Conservation (phyloP, 768 basidiomycete genomes). For the Boletus pseudo-olivaceus region DNA sequence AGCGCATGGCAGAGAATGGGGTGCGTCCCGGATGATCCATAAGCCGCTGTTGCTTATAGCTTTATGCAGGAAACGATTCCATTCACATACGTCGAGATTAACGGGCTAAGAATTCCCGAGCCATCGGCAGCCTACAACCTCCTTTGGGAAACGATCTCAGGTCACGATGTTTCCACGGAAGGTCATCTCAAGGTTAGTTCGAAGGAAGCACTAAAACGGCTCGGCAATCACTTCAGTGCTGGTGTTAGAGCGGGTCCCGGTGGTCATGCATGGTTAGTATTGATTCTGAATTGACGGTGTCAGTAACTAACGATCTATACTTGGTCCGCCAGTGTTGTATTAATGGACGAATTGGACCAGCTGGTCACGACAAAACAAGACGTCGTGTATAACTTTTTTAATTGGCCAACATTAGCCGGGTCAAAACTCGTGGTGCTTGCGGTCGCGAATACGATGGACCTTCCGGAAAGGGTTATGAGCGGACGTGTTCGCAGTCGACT, state of each 20-base stretch:
- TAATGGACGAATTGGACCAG: slow-evolving; percentile 99
- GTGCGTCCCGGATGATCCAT: slow-evolving; percentile 39
- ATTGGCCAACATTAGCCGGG: slow-evolving; percentile 90
- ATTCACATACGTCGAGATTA: slow-evolving; percentile 97
- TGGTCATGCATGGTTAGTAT: slow-evolving; percentile 79
- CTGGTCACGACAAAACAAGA: slow-evolving; percentile 95
- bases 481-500: slow-evolving; percentile 90
- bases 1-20: slow-evolving; percentile 78
- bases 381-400: slow-evolving; percentile 99
- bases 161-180: slow-evolving; percentile 60
- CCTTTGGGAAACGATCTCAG: slow-evolving; percentile 91
- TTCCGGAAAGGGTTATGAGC: slow-evolving; percentile 90
- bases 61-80: slow-evolving; percentile 76
- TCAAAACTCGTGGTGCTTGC: slow-evolving; percentile 94
- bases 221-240: slow-evolving; percentile 74
- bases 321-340: slow-evolving; percentile 65
- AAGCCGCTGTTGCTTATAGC: not conserved
- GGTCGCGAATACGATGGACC: slow-evolving; percentile 97
- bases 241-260: slow-evolving; percentile 67
- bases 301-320: not conserved
- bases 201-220: slow-evolving; percentile 78
- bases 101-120: slow-evolving; percentile 90
- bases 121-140: slow-evolving; percentile 89
- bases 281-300: not conserved
- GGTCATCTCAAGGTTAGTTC: slow-evolving; percentile 65